Conservation (phyloP, 805 yeast genomes). For the Metschnikowia corniflorae region DNA sequence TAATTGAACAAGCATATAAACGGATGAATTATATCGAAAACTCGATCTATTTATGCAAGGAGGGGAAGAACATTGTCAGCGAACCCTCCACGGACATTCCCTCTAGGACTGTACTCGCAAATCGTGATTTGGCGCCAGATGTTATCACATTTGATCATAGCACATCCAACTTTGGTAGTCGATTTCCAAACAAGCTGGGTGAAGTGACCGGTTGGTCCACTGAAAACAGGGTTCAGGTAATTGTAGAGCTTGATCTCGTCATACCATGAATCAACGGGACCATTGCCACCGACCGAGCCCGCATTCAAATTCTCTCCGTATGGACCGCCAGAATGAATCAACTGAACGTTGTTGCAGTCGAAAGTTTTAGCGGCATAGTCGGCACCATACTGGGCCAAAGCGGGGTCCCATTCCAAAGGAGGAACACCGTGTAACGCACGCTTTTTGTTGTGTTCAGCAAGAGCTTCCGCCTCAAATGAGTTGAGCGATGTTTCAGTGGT, state of each 20-base stretch:
- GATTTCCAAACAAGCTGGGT: constrained; percentile 76
- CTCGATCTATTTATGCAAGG: too few species aligned
- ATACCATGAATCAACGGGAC: constrained; percentile 74
- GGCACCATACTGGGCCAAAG: constrained; percentile 33
- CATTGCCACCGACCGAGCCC: constrained; percentile 53
- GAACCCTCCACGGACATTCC: constrained; percentile 48
- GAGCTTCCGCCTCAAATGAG: constrained; percentile 27
- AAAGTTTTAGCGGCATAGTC: constrained; percentile 47
- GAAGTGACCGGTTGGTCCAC: constrained; percentile 67
- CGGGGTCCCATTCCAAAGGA: constrained; percentile 30
- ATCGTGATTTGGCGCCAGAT: constrained; percentile 59
- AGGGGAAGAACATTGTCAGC: constrained; percentile 41
- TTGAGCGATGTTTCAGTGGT: constrained; percentile 8
- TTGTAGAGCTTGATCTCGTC: constrained; percentile 56
- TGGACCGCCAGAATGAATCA: constrained; percentile 60
- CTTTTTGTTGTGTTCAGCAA: constrained; percentile 34
- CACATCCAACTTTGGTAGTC: constrained; percentile 65
- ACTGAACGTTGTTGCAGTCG: constrained; percentile 55
- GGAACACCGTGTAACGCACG: constrained; percentile 34
- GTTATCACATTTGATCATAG: constrained; percentile 43
- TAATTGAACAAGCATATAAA: too few species aligned
- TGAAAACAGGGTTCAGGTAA: constrained; percentile 49
- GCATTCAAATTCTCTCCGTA: constrained; percentile 79
- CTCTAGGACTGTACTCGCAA: constrained; percentile 59
- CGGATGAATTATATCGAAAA: too few species aligned